phyloP scores from a whole-genome alignment of 352 stramenopile genomes.

The Globisporangium carolinianum region DNA sequence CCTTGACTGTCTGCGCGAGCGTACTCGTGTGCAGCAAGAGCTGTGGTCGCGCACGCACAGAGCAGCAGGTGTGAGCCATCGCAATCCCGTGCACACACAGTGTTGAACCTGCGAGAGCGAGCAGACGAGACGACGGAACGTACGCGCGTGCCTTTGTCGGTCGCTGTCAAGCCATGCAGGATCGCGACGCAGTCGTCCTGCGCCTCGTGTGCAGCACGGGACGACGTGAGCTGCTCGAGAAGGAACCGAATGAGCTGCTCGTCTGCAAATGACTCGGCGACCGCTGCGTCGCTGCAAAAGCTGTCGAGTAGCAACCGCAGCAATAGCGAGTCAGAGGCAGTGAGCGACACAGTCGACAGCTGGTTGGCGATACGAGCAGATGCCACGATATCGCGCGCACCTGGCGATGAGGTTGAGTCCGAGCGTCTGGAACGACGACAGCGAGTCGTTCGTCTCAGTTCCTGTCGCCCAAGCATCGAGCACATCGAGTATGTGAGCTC shows the following conservation, averaged over 20 bases:
- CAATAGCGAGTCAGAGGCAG: neutral
- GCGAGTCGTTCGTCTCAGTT: slow-evolving; percentile 28
- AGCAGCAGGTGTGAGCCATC: slow-evolving; percentile 8
- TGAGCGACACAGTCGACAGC: neutral
- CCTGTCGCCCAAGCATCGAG: slow-evolving; percentile 19
- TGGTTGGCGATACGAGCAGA: too few species aligned
- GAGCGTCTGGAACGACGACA: slow-evolving; percentile 72
- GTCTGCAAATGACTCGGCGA: slow-evolving; percentile 55
- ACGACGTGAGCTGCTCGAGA: slow-evolving; percentile 38
- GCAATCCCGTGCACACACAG: too few species aligned
- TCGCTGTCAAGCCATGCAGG: slow-evolving; percentile 31
- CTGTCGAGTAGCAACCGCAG: slow-evolving; percentile 16
- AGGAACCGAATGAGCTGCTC: slow-evolving; percentile 52
- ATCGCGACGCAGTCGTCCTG: slow-evolving; percentile 50
- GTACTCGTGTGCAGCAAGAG: slow-evolving; percentile 35
- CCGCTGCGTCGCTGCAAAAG: slow-evolving; percentile 47
- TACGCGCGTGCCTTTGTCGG: slow-evolving; percentile 41
- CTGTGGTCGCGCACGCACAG: slow-evolving; percentile 19
- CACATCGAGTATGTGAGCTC: neutral
- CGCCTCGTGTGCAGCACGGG: slow-evolving; percentile 16
- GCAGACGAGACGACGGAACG: neutral
- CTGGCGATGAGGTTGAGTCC: slow-evolving; percentile 79
- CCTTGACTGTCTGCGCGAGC: slow-evolving; percentile 36
- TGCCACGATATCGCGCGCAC: slow-evolving; percentile 14
- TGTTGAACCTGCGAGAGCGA: too few species aligned